A percentile compares a stretch with the other conserved stretches of the same genome.
These are phyloP conservation scores for Pleurotus djamor DNA, from an alignment of 768 basidiomycete genomes.

Conservation along the genomic window DNA sequence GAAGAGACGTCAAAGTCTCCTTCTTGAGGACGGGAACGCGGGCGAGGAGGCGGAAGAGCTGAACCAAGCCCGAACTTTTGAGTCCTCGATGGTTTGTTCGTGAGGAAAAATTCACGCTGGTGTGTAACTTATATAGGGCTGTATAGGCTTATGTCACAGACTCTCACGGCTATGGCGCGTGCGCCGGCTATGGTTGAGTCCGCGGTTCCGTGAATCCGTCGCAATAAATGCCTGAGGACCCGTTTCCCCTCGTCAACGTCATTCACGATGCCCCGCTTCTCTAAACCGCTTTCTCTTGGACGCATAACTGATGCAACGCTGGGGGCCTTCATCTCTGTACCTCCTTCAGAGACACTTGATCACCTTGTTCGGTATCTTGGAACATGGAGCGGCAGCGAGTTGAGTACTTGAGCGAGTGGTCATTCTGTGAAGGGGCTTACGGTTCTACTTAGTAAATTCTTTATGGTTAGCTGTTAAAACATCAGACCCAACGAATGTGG, in stretches of 20 bases:
- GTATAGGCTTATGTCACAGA: slow-evolving; percentile 37
- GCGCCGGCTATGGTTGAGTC: neutral
- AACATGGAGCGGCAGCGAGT: slow-evolving; percentile 90
- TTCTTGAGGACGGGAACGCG: slow-evolving; percentile 94
- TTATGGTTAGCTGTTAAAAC: slow-evolving; percentile 48
- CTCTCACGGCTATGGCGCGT: slow-evolving; percentile 32
- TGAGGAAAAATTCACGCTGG: slow-evolving; percentile 20
- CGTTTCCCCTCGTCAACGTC: neutral
- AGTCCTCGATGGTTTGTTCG: slow-evolving; percentile 83
- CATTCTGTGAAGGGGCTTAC: no score
- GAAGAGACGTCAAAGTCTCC: slow-evolving; percentile 30
- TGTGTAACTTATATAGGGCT: slow-evolving; percentile 18
- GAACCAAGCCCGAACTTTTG: slow-evolving; percentile 89
- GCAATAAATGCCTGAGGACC: neutral
- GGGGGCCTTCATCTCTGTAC: slow-evolving; percentile 58
- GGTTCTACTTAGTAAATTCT: slow-evolving; percentile 58
- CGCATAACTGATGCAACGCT: slow-evolving; percentile 62
- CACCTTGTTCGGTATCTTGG: slow-evolving; percentile 76
- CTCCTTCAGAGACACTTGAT: slow-evolving; percentile 62
- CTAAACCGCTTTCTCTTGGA: slow-evolving; percentile 44
- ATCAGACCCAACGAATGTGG: neutral
- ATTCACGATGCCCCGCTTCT: slow-evolving; percentile 44
- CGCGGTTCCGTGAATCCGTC: neutral
- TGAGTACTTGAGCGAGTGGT: slow-evolving; percentile 27
- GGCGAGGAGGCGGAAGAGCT: slow-evolving; percentile 84